phyloP scores from a whole-genome alignment of 148 eudicot species.

The Rhododendron simsii region DNA sequence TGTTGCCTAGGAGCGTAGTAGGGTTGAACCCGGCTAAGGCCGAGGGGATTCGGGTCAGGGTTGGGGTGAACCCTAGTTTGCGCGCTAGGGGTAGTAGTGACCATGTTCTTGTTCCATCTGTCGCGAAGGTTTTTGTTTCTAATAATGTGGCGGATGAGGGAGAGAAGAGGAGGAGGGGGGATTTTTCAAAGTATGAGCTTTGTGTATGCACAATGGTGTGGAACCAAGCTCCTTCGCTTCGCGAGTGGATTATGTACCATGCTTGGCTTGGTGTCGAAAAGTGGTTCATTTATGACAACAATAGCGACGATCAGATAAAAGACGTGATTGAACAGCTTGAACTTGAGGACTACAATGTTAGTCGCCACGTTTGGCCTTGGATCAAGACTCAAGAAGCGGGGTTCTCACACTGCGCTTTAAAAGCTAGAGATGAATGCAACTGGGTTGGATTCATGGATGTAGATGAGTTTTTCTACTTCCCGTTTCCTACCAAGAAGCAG shows the following conservation, averaged over 20 bases:
- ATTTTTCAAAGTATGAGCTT: constrained; percentile 46
- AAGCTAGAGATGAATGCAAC: constrained; percentile 60
- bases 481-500: constrained; percentile 28
- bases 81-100: constrained; percentile 19
- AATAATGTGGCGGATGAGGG: constrained; percentile 2
- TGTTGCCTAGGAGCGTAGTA: constrained; percentile 32
- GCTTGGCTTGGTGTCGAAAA: constrained; percentile 83
- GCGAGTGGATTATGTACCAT: constrained; percentile 85
- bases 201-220: constrained; percentile 96
- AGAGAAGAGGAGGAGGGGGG: background rate
- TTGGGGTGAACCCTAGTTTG: constrained; percentile 27
- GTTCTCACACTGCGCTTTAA: constrained; percentile 81
- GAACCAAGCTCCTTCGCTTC: constrained; percentile 80
- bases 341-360: constrained; percentile 52
- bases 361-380: constrained; percentile 92
- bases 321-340: constrained; percentile 54
- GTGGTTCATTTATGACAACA: constrained; percentile 92
- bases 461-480: constrained; percentile 84
- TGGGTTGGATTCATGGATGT: constrained; percentile 97
- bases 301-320: constrained; percentile 68
- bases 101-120: constrained; percentile 59
- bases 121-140: constrained; percentile 42
- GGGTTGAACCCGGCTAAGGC: constrained; percentile 19
- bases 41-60: constrained; percentile 39
- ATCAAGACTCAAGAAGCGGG: constrained; percentile 97